Percentiles rank a stretch among this genome's conserved stretches.
phyloP scores from a whole-genome alignment of 306 rosid species.

The Castanopsis chinensis region DNA sequence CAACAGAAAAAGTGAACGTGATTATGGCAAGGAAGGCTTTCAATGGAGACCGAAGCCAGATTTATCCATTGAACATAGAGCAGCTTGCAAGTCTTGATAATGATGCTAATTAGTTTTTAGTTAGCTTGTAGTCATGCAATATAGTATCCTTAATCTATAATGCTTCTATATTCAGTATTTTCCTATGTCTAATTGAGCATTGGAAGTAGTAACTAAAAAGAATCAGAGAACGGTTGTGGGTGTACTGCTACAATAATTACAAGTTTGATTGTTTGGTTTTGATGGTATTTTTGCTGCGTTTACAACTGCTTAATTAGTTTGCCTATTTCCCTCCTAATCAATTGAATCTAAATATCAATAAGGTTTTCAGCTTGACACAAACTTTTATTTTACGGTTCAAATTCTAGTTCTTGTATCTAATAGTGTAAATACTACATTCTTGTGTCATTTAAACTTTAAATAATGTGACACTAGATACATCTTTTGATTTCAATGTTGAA shows the following conservation, averaged over 20 bases:
- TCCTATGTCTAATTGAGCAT: background rate
- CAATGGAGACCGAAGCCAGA: slow-evolving; percentile 42
- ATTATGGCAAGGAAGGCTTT: slow-evolving; percentile 68
- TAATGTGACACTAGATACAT: too few species aligned
- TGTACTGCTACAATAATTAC: background rate
- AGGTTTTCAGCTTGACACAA: background rate
- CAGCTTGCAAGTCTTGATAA: slow-evolving; percentile 68
- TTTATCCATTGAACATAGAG: slow-evolving; percentile 60
- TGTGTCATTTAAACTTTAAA: too few species aligned
- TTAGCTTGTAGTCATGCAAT: background rate
- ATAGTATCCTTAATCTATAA: background rate
- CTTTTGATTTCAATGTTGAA: too few species aligned
- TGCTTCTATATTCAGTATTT: background rate
- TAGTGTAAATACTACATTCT: too few species aligned
- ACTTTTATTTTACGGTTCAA: too few species aligned
- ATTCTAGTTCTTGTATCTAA: too few species aligned
- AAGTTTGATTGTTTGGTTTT: background rate
- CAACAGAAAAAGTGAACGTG: slow-evolving; percentile 77
- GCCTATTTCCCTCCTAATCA: background rate
- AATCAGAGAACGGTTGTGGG: background rate
- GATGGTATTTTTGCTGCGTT: background rate
- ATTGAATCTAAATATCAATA: background rate
- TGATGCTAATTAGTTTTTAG: background rate
- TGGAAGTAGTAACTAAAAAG: background rate
- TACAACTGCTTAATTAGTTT: background rate